Percentiles rank a stretch among this genome's conserved stretches.
Conservation (phyloP, 768 basidiomycete genomes). For the Gymnopilus junonius region DNA sequence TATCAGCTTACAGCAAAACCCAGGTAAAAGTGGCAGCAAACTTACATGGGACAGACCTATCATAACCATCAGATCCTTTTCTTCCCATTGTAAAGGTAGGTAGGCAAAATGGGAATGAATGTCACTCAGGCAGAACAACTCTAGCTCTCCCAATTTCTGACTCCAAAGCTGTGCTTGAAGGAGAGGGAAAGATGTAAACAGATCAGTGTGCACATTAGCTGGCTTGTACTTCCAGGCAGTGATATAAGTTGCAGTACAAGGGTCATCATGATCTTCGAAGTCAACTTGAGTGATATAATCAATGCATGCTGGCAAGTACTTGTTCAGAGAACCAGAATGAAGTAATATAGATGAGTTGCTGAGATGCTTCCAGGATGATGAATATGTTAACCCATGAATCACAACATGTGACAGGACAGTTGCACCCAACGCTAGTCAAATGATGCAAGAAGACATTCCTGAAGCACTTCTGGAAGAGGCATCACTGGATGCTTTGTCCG, state of each 20-base stretch:
- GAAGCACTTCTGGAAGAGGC: neutral
- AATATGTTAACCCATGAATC: constrained; percentile 1
- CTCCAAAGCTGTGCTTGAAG: too few species aligned
- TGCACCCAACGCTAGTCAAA: neutral
- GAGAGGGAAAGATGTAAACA: neutral
- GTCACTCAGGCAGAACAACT: constrained; percentile 30
- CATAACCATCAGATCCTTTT: too few species aligned
- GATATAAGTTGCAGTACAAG: neutral
- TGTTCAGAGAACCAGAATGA: neutral
- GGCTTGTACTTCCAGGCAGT: neutral
- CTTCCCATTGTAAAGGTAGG: too few species aligned
- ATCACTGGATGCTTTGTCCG: too few species aligned
- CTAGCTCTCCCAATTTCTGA: too few species aligned
- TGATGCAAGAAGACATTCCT: neutral
- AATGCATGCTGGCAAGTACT: constrained; percentile 1
- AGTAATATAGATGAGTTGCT: neutral
- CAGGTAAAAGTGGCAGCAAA: too few species aligned
- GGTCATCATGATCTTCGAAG: too few species aligned
- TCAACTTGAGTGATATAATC: neutral
- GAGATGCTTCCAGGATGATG: neutral
- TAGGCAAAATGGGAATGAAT: too few species aligned
- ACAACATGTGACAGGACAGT: neutral
- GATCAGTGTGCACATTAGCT: neutral
- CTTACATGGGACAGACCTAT: too few species aligned
- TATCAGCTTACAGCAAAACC: too few species aligned